A percentile compares a stretch with the other conserved stretches of the same genome.
These are phyloP conservation scores for Rosa rugosa DNA, from an alignment of 306 rosid species.

Conservation along the genomic window DNA sequence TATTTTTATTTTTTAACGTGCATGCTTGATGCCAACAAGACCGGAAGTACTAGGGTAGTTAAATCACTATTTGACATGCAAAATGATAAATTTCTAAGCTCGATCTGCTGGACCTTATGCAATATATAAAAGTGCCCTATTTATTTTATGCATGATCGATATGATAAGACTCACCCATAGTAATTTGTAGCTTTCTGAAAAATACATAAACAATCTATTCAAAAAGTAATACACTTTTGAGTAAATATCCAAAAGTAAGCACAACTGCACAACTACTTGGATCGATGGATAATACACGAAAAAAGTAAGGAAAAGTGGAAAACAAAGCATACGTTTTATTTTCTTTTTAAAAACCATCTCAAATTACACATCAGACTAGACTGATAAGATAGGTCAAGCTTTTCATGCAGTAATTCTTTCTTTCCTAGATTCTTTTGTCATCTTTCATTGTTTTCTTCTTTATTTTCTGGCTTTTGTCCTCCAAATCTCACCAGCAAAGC, in stretches of 20 bases:
- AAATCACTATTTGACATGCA: not conserved
- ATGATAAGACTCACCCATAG: not conserved
- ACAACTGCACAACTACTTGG: conserved; percentile 48
- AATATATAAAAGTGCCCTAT: too few relatives aligned
- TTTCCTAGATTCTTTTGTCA: conserved; percentile 40
- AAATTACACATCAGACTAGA: conserved; percentile 54
- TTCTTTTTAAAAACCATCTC: conserved; percentile 14
- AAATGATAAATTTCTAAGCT: not conserved
- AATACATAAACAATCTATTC: not conserved
- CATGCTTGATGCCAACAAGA: not conserved
- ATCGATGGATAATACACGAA: conserved; percentile 42
- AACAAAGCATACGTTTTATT: conserved; percentile 49
- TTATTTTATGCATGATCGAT: not conserved
- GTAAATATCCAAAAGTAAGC: conserved; percentile 22
- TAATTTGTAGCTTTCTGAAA: not conserved
- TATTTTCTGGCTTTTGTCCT: not conserved
- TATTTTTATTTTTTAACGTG: not conserved
- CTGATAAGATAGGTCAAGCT: conserved; percentile 64
- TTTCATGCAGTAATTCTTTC: conserved; percentile 24
- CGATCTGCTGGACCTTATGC: not conserved
- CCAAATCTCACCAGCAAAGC: conserved; percentile 8
- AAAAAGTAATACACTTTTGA: not conserved
- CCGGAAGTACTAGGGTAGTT: not conserved
- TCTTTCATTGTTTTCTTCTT: conserved; percentile 15
- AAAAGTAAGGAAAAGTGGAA: conserved; percentile 60